Evolutionary conservation across 2,329 filamentous ascomycete genomes (phyloP).

Genomic region (Hypoxylon sp.): DNA sequence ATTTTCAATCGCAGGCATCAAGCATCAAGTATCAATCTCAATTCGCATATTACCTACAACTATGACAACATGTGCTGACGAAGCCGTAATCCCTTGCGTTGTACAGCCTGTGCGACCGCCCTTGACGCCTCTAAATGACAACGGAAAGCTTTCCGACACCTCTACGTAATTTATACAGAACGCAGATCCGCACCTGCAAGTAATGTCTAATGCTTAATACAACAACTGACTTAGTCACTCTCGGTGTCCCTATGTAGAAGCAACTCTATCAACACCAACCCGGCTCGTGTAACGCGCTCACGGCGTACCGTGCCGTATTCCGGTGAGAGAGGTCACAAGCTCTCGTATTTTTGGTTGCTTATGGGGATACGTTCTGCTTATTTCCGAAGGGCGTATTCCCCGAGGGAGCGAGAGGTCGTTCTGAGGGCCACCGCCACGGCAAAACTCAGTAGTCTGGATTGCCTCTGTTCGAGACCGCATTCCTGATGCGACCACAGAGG

Average conservation of each 20-base stretch:
- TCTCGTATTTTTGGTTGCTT: constrained; percentile 27
- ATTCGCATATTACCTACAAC: constrained; percentile 7
- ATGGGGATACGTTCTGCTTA: constrained; percentile 15
- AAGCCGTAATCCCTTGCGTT: constrained; percentile 6
- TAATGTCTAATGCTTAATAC: constrained; percentile 32
- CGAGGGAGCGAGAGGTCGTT: neutral
- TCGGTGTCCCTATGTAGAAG: constrained; percentile 24
- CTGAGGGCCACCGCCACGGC: neutral
- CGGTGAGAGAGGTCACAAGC: constrained; percentile 13
- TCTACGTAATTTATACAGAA: constrained; percentile 21
- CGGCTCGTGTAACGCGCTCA: constrained; percentile 15
- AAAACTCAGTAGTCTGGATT: neutral
- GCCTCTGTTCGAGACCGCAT: neutral
- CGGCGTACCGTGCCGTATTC: constrained; percentile 35
- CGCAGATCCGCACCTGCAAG: constrained; percentile 31
- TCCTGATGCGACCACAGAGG: neutral
- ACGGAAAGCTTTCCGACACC: constrained; percentile 13
- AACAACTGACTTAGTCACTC: constrained; percentile 15
- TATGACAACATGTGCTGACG: constrained; percentile 19
- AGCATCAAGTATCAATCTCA: constrained; percentile 8
- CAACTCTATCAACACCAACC: constrained; percentile 9
- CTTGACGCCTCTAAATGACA: neutral
- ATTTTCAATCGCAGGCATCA: constrained; percentile 3
- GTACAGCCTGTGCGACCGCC: neutral
- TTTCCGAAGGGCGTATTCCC: constrained; percentile 19